Evolutionary conservation across 108 stramenopile genomes (phyloP).

Genomic region (Asterionellopsis glacialis): DNA sequence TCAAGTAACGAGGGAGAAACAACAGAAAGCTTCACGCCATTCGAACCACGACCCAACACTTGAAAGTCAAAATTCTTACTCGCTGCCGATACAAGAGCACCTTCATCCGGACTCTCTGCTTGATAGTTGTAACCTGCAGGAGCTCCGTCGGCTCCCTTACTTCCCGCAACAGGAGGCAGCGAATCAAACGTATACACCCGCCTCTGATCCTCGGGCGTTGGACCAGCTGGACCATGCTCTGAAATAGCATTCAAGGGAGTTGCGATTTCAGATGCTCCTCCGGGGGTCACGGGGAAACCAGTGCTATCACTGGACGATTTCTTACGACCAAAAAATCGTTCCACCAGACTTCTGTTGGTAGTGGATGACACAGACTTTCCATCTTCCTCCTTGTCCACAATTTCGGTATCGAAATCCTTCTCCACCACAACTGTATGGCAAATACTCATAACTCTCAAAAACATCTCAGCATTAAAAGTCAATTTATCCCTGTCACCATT

Average conservation of each 20-base stretch:
- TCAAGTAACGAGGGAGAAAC: slow-evolving; percentile 62
- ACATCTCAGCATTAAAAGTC: slow-evolving; percentile 88
- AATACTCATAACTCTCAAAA: slow-evolving; percentile 82
- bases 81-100: slow-evolving; percentile 81
- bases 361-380: not conserved
- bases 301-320: slow-evolving; percentile 1
- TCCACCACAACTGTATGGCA: slow-evolving; percentile 93
- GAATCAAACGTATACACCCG: not conserved
- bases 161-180: not conserved
- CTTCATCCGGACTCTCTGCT: slow-evolving; percentile 92
- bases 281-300: slow-evolving; percentile 5
- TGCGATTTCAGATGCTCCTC: slow-evolving; percentile 11
- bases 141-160: slow-evolving; percentile 68
- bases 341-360: slow-evolving; percentile 4
- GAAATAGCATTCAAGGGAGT: not conserved
- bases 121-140: slow-evolving; percentile 79
- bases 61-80: slow-evolving; percentile 76
- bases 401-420: slow-evolving; percentile 55
- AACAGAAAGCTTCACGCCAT: slow-evolving; percentile 57
- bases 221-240: not conserved
- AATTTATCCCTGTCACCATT: slow-evolving; percentile 15
- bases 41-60: slow-evolving; percentile 68
- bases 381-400: not conserved
- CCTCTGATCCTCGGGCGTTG: slow-evolving; percentile 2
- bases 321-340: slow-evolving; percentile 8